Evolutionary conservation across 768 basidiomycete species (phyloP), one percentile per base, ranked within the genome.

Genomic region (Boletus rufocinnamomeus): DNA sequence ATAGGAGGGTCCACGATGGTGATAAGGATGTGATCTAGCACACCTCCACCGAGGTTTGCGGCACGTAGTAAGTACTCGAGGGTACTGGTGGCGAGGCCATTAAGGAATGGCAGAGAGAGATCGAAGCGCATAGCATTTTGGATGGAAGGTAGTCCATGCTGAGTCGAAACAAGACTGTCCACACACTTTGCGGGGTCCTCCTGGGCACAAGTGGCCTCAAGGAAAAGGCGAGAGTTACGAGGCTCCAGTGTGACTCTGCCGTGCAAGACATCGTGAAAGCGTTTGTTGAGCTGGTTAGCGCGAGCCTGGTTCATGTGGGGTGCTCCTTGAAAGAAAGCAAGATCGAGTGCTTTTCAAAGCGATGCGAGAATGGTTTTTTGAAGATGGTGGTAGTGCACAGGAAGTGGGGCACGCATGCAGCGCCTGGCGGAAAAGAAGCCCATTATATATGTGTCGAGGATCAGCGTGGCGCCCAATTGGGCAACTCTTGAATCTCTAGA

Each of bases 1-100:
- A 83, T 74, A 0, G 82, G 77, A 4, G 84, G 84, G 0, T 84
- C 77, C 8, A 80, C 77, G 10, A 85, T 78, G 2, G 65, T 60
- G 41, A 68, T 19, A 27, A 86, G 55, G n/a, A 85, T 64, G 30
- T 71, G 66, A n/a, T 74, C 63, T 1, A 86, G 59, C 37, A 78
- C 74, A 4, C 70, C 61, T 2, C 85, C 86, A 9, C 74, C 76
- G 53, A 85, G 72, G 46, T 65, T 60, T 43, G 66, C 66, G 4
- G 84, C 65, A 3, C 66, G 74, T 32, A 75, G 69, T 3, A 86
- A 56, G 56, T 78, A 82, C 1, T 63, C 55, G 14, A 83, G 69
- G 13, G 84, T 61, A 0, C 40, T 57, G 0, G 76, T 57, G 6
- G 75, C 79, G 4, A 62, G 67, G 2, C 74, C 78, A 47, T 86